Base-by-base conservation (phyloP, 306 rosid species). In the Fragaria iinumae region DNA sequence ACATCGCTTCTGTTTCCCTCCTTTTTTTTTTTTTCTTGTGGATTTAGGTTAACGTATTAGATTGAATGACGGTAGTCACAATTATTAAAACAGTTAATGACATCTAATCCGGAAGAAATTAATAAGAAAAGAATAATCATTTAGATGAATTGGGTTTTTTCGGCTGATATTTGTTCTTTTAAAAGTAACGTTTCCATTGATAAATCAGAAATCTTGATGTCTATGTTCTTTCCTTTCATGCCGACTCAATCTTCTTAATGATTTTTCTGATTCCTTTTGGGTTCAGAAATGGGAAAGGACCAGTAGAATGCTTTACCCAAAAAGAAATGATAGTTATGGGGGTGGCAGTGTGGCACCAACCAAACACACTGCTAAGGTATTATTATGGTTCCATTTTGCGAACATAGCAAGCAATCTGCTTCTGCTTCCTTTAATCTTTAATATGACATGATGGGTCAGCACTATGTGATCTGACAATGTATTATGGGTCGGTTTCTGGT, bases 281-380 rank as follows among this genome's bases (percentile, higher is more conserved):
- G 52, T 71, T 41, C 8, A 11, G 29, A 41, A 11, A 71, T 32
- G 63, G 38, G 10, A 32, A 50, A 71, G 39, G 32, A 23, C 64
- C 48, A 50, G 34, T 34, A 10, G 2, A 39, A 72, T 14, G 66
- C 55, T 56, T 56, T 39, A 9, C 5, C 16, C 6, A 16, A 73
- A 73, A 43, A 14, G 68, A 72, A 72, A 38, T 55, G 52, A 55
- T 18, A 38, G 47, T 66, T 5, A 18, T 20, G 21, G 68, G 3
- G 27, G 53, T 48, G 53, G 53, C 53, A 14, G 41, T 27, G 47
- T 11, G 50, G 49, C 71, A 67, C 71, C 71, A 67, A 67, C 71
- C 71, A 67, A 41, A 67, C 71, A 9, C 14, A 17, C 27, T 73
- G 53, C 12, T 23, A 27, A 38, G 6, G 53, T 39, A 23, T 44